Evolutionary conservation across 306 rosid species (phyloP).

Genomic region (Pueraria montana): DNA sequence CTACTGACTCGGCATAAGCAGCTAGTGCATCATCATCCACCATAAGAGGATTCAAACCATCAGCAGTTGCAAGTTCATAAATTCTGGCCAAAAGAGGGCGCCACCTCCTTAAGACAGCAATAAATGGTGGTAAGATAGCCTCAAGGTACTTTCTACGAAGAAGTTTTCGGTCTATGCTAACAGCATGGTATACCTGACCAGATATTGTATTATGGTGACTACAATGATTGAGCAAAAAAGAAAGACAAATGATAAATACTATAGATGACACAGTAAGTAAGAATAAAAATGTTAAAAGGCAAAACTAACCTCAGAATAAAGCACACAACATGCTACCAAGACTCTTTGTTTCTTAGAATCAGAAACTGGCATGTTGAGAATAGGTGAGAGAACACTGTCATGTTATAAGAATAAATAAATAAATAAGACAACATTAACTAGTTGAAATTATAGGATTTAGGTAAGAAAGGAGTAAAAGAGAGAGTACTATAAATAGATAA

Average conservation of each 20-base stretch:
- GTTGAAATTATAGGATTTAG: conserved; percentile 15
- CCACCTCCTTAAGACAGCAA: conserved; percentile 97
- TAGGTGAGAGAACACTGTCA: conserved; percentile 94
- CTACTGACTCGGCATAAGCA: conserved; percentile 80
- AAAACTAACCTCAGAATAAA: conserved; percentile 92
- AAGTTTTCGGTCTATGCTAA: conserved; percentile 79
- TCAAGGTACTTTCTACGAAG: conserved; percentile 90
- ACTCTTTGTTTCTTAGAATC: conserved; percentile 98
- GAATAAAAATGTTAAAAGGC: not conserved
- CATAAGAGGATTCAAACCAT: conserved; percentile 84
- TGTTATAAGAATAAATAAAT: conserved; percentile 46
- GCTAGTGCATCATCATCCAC: conserved; percentile 79
- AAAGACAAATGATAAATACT: conserved; percentile 25
- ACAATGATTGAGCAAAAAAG: conserved; percentile 33
- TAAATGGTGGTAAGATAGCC: conserved; percentile 89
- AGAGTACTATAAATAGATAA: not conserved
- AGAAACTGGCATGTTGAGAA: conserved; percentile 94
- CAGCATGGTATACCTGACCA: conserved; percentile 89
- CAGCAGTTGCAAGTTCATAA: conserved; percentile 95
- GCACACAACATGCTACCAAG: conserved; percentile 89
- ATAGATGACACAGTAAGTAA: not conserved
- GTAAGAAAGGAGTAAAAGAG: not conserved
- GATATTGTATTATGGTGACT: conserved; percentile 46
- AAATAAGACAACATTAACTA: conserved; percentile 35
- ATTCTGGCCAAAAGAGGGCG: conserved; percentile 93